These are phyloP conservation scores for Aureobasidium pullulans DNA, from an alignment of 2,329 filamentous ascomycete species.

Conservation along the genomic window DNA sequence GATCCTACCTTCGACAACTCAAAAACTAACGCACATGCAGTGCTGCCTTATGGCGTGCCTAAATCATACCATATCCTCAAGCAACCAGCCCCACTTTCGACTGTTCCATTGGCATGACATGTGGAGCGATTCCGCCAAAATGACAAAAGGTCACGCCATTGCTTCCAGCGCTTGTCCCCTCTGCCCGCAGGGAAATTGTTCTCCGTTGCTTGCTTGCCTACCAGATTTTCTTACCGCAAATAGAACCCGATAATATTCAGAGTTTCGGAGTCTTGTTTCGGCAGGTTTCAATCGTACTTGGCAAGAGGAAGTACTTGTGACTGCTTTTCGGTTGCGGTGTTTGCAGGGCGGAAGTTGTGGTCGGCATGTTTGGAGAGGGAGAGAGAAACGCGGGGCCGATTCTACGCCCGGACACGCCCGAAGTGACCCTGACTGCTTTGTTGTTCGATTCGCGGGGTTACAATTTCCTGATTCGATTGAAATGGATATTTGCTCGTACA, in stretches of 20 bases:
- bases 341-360: background rate
- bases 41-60: background rate
- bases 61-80: background rate
- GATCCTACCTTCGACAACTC: background rate
- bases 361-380: background rate
- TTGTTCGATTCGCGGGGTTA: background rate
- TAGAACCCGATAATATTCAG: background rate
- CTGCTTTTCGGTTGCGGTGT: background rate
- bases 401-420: background rate
- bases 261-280: background rate
- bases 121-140: background rate
- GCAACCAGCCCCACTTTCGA: background rate
- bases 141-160: conserved; percentile 5
- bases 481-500: background rate
- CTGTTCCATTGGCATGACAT: background rate
- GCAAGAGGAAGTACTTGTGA: background rate
- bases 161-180: background rate
- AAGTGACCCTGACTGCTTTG: background rate
- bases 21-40: background rate
- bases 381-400: background rate
- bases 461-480: background rate
- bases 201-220: background rate
- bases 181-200: background rate
- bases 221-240: background rate
- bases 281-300: background rate